Evolutionary conservation across 768 basidiomycete species (phyloP), one percentile per base, ranked within the genome.

Genomic region (Melanogaster broomeanus): DNA sequence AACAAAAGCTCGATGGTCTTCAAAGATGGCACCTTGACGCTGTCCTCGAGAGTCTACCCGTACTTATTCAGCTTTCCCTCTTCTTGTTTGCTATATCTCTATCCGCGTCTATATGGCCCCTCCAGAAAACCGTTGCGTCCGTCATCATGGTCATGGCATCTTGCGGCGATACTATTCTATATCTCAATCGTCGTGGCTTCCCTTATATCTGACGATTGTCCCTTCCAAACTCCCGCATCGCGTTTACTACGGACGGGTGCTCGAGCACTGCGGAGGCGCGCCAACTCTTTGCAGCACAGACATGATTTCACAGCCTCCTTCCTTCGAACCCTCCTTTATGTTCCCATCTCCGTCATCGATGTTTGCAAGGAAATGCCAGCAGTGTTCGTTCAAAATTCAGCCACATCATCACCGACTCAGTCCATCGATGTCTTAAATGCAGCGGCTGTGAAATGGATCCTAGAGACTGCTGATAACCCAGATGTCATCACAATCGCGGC

Each of bases 1-100:
- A 53, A 31, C 49, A 35, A n/a, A 53, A 49, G 33, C 34, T 49
- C 6, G 48, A 53, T 37, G 52, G 31, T 22, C 47, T 50, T 16
- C 37, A 42, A 7, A 25, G 24, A 41, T 53, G 52, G 52, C 52
- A 53, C 37, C 42, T 53, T 3, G 52, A 50, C 9, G n/a, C 22
- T 8, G 48, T 53, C 7, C 34, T 50, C 25, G 41, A 43, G 22
- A 18, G 7, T 31, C 41, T 53, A 18, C 48, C 52, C 18, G 39
- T 39, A 10, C 52, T 53, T 18, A 41, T 53, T 13, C 48, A 53
- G 34, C 34, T 50, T 13, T 49, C 48, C 30, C 30, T 49, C 16
- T 34, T 53, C 10, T 42, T 53, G 27, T 53, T 53, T 41, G 52
- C 38, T 6, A 42, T 37, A 4, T 39, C 52, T 28, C 31, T 53